A percentile compares a stretch with the other conserved stretches of the same genome.
phyloP scores from a whole-genome alignment of 2,329 filamentous ascomycete species.

The Pseudogymnoascus sp. region DNA sequence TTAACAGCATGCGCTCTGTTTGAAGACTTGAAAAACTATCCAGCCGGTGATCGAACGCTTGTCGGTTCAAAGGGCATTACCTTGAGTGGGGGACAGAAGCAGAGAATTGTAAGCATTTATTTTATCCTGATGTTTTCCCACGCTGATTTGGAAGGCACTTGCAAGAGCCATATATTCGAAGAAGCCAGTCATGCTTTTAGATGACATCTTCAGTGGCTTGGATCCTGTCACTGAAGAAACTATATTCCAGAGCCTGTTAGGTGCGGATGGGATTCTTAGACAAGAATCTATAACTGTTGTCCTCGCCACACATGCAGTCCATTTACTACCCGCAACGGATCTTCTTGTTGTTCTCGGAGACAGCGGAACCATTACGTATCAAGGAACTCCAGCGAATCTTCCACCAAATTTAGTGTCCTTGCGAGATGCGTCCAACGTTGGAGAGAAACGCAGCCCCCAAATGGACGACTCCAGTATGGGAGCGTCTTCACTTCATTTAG shows the following conservation, averaged over 20 bases:
- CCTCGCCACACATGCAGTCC: slow-evolving; percentile 23
- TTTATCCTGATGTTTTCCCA: background rate
- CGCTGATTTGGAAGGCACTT: slow-evolving; percentile 12
- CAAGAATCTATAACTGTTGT: slow-evolving; percentile 27
- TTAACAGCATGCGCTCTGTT: slow-evolving; percentile 20
- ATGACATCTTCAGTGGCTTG: slow-evolving; percentile 20
- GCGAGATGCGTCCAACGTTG: background rate
- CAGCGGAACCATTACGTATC: slow-evolving; percentile 8
- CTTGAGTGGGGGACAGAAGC: slow-evolving; percentile 24
- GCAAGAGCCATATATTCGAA: slow-evolving; percentile 20
- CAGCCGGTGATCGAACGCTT: slow-evolving; percentile 20
- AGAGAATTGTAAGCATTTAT: slow-evolving; percentile 16
- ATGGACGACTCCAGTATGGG: too few species aligned
- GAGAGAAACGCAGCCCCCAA: background rate
- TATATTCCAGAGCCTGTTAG: slow-evolving; percentile 13
- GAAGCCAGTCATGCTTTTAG: slow-evolving; percentile 15
- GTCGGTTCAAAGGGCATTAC: slow-evolving; percentile 27
- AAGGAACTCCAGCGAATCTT: slow-evolving; percentile 7
- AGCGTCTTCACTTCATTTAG: background rate
- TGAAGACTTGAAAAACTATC: slow-evolving; percentile 19
- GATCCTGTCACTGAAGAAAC: slow-evolving; percentile 16
- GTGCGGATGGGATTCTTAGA: slow-evolving; percentile 9
- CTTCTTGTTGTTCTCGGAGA: slow-evolving; percentile 12
- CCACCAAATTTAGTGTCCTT: background rate
- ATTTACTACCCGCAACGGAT: slow-evolving; percentile 3